phyloP scores from a whole-genome alignment of 139 green algal species.

The Tetratostichococcus sp. region DNA sequence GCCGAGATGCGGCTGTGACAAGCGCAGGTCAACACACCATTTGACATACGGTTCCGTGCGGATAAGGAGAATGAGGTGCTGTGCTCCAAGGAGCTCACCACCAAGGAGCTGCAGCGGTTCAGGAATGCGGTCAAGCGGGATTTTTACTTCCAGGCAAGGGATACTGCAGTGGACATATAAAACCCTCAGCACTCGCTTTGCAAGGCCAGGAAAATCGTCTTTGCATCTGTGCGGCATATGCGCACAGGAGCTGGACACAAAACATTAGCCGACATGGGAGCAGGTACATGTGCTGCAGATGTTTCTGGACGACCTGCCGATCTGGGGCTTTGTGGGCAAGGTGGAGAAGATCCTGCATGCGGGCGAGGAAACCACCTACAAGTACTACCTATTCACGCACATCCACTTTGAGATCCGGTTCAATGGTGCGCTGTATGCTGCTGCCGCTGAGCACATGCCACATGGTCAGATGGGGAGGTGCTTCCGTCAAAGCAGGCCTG shows the following conservation, averaged over 20 bases:
- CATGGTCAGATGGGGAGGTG: too few relatives aligned
- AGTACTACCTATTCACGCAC: slow-evolving; percentile 86
- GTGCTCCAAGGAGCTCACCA: slow-evolving; percentile 74
- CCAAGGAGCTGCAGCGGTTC: slow-evolving; percentile 77
- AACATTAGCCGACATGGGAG: too few relatives aligned
- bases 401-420: slow-evolving; percentile 92
- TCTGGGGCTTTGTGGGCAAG: slow-evolving; percentile 96
- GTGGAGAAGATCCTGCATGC: slow-evolving; percentile 54
- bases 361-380: slow-evolving; percentile 32
- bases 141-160: slow-evolving; percentile 94
- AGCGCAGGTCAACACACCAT: slow-evolving; percentile 82
- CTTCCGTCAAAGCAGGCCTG: too few relatives aligned
- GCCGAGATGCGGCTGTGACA: neutral
- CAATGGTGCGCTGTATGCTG: slow-evolving; percentile 57
- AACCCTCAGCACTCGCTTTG: too few relatives aligned
- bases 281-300: too few relatives aligned
- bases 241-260: neutral
- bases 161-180: too few relatives aligned
- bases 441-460: too few relatives aligned
- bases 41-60: slow-evolving; percentile 79
- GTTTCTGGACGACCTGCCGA: slow-evolving; percentile 90
- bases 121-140: slow-evolving; percentile 69
- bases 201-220: too few relatives aligned
- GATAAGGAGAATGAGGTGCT: slow-evolving; percentile 77
- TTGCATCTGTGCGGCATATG: too few relatives aligned